Conservation (phyloP, 192 early-diverging fungal genomes). For the Gigaspora rosea region DNA sequence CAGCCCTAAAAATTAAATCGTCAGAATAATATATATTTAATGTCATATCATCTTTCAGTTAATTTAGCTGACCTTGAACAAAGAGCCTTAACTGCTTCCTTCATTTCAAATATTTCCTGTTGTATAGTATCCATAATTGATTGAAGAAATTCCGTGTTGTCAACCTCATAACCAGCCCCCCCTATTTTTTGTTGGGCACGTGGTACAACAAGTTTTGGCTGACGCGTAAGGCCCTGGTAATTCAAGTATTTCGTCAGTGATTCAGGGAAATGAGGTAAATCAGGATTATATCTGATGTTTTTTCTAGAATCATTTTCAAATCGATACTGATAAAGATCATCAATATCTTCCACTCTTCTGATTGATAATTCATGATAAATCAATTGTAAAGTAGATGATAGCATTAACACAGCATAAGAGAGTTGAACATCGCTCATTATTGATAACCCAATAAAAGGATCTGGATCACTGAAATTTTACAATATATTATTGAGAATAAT, state of each 20-base stretch:
- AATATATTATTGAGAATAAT: not conserved
- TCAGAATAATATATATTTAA: not conserved
- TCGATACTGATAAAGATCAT: not conserved
- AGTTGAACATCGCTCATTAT: conserved; percentile 3
- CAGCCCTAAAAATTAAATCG: not conserved
- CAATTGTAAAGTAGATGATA: not conserved
- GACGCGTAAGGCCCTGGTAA: not conserved
- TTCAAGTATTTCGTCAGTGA: not conserved
- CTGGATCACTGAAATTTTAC: not conserved
- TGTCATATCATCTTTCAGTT: not conserved
- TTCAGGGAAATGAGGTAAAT: not conserved
- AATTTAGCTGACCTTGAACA: not conserved
- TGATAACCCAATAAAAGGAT: conserved; percentile 19
- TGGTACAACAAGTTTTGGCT: not conserved
- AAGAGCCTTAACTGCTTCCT: conserved; percentile 4
- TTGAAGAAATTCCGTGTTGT: not conserved
- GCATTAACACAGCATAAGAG: not conserved
- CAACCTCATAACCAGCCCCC: not conserved
- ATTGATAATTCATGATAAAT: not conserved
- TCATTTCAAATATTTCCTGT: conserved; percentile 2
- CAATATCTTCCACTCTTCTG: not conserved
- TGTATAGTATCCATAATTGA: not conserved
- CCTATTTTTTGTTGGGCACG: not conserved
- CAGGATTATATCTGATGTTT: not conserved
- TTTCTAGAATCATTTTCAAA: not conserved